Base-by-base conservation (phyloP, 495 filamentous ascomycete genomes). In the Penicillium canariense region DNA sequence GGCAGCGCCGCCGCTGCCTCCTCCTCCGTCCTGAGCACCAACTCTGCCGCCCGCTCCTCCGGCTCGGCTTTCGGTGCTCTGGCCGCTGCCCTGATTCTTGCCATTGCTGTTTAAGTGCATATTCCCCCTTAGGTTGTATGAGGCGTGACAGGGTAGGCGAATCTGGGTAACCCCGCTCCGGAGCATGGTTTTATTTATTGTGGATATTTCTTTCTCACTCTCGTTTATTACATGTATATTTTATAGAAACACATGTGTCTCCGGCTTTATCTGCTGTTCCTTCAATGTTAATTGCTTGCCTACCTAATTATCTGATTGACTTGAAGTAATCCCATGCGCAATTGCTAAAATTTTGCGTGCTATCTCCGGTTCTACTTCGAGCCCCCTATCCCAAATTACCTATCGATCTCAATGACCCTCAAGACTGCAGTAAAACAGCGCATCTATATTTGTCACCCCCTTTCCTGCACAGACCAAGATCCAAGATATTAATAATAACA, bases 21-120 rank as follows among this genome's bases (percentile, higher is more conserved):
- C 38, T 60, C 66, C 39, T 51, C 57, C 23, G 48, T 55, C 28
- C 54, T 51, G 15, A 60, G 62, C 54, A 55, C 64, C 35, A 25
- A 50, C 49, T 54, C 58, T 51, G 68, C 67, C 43, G 57, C 27
- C 65, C 60, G 62, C 49, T 54, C 71, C 42, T 58, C 71, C 27
- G 60, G 66, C 55, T 73, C 72, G 20, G 58, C 66, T 42, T 60
- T 66, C 51, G 64, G 67, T 48, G 68, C 67, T 27, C 43, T 68
- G 14, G 56, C 62, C 18, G 61, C 60, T 45, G 65, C 65, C 35
- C 48, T 70, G 17, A 62, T 65, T 18, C 58, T 71, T 38, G 65
- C 67, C 40, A 61, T 68, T 54, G 66, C 65, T 57, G 59, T 73
- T 28, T 74, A 71, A 68, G 48, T 27, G 20, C 43, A 5, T 36